Evolutionary conservation across 2,329 filamentous ascomycete genomes (phyloP), one percentile per base, ranked within the genome.

Genomic region (Daldinia eschscholtzii): DNA sequence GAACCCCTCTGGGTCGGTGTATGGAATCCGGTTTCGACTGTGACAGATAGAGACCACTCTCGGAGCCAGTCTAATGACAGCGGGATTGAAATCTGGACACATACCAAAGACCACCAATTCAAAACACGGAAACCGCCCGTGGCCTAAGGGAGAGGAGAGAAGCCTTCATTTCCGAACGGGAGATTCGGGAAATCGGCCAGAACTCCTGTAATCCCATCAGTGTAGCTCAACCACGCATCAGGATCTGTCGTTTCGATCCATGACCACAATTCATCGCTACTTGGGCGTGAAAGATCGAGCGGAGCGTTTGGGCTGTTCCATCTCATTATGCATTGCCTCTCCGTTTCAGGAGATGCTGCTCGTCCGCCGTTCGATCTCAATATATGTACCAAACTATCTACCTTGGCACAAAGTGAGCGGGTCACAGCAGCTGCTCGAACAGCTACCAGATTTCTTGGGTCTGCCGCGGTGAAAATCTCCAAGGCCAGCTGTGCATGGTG

Each of bases 131-230:
- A 5, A 23, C 20, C 42, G 2, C 30, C 6, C 10, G 12, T 53
- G 12, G 28, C 13, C 53, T 35, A 65, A 39, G 42, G 61, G 2
- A 56, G 41, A 15, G 50, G 41, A 35, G 57, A 68, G 44, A 68
- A 68, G 15, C 42, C 57, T 30, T 68, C 56, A 28, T 18, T 64
- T 13, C 65, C 50, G 37, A 61, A 65, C 2, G 61, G 65, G 26
- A 68, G 61, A 44, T 56, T 60, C 9, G 61, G 65, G 41, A 64
- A 61, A 56, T 68, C 65, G 6, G 61, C 65, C 2, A 68, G 48
- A 26, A 68, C 61, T 30, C 61, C 61, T 5, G 60, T 68, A 30
- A 68, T 65, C 20, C 61, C 61, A 28, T 64, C 61, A 15, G 56
- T 64, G 33, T 68, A 64, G 39, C 61, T 61, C 15, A 57, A 65